phyloP scores from a whole-genome alignment of 2,329 filamentous ascomycete species.

The Penicillium sp. region DNA sequence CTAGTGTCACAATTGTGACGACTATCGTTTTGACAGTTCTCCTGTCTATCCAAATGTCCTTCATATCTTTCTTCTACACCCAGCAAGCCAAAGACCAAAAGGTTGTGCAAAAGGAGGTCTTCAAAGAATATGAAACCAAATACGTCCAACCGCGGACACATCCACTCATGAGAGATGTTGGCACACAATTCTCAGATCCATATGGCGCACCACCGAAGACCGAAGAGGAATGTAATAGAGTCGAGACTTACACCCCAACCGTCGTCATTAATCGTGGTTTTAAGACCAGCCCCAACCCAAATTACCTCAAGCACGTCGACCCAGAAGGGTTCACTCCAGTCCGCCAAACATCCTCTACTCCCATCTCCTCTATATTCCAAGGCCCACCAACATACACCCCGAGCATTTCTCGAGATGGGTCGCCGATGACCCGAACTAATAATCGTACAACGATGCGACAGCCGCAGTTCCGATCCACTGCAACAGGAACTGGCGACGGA shows the following conservation, averaged over 20 bases:
- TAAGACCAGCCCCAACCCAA: conserved; percentile 75
- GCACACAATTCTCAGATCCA: conserved; percentile 65
- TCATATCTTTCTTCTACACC: conserved; percentile 69
- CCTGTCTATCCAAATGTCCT: conserved; percentile 70
- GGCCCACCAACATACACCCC: conserved; percentile 38
- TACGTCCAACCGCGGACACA: conserved; percentile 89
- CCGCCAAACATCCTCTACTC: conserved; percentile 42
- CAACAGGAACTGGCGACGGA: conserved; percentile 54
- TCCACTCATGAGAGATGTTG: conserved; percentile 71
- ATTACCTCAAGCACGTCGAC: conserved; percentile 69
- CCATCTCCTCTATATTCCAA: conserved; percentile 37
- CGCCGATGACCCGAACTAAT: conserved; percentile 42
- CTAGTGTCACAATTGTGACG: conserved; percentile 80
- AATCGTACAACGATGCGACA: conserved; percentile 49
- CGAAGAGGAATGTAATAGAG: conserved; percentile 49
- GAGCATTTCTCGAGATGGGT: conserved; percentile 47
- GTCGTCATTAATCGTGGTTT: conserved; percentile 70
- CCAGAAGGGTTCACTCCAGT: conserved; percentile 53
- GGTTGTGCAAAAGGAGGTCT: conserved; percentile 83
- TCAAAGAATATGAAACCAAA: conserved; percentile 94
- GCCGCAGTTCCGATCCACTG: conserved; percentile 50
- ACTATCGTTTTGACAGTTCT: conserved; percentile 72
- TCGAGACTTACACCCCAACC: conserved; percentile 61
- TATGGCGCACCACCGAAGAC: conserved; percentile 37
- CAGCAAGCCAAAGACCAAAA: conserved; percentile 82